These are phyloP conservation scores for Coniferiporia sulphurascens DNA, from an alignment of 1,284 basidiomycete species.

Conservation along the genomic window DNA sequence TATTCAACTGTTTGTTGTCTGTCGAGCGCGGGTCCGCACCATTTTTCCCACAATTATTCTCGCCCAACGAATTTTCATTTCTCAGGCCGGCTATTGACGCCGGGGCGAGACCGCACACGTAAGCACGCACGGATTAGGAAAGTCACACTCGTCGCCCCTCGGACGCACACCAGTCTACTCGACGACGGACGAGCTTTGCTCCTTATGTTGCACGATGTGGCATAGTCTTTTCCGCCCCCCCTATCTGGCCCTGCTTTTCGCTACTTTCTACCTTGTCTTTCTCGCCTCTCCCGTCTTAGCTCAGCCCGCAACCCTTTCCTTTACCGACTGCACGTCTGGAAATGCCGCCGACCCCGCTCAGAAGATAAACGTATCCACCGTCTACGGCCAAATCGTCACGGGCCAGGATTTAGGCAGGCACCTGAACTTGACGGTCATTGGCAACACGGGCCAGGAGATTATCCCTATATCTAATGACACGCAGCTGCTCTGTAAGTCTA, in stretches of 20 bases:
- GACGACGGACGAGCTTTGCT: slow-evolving; percentile 1
- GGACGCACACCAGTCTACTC: background rate
- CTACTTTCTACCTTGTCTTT: slow-evolving; percentile 12
- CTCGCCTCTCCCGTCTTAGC: slow-evolving; percentile 26
- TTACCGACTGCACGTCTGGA: slow-evolving; percentile 55
- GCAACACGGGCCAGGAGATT: slow-evolving; percentile 52
- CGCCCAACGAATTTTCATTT: no score
- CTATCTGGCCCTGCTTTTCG: slow-evolving; percentile 9
- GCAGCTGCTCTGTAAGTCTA: slow-evolving; percentile 57
- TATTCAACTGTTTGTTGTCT: no score
- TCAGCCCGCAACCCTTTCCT: slow-evolving; percentile 48
- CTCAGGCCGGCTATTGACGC: no score
- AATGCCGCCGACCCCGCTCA: slow-evolving; percentile 34
- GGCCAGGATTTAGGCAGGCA: slow-evolving; percentile 38
- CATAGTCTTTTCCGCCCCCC: slow-evolving; percentile 19
- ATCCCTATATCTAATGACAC: slow-evolving; percentile 54
- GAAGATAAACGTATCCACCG: slow-evolving; percentile 63
- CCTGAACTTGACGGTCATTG: slow-evolving; percentile 65
- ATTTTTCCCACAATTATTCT: no score
- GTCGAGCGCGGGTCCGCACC: no score
- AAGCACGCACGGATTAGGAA: background rate
- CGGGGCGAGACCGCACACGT: no score
- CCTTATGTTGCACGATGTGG: slow-evolving; percentile 16
- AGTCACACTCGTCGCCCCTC: background rate
- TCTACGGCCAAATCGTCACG: slow-evolving; percentile 70